Conservation (phyloP, 106 monocot genomes). For the Phalaenopsis equestris region DNA sequence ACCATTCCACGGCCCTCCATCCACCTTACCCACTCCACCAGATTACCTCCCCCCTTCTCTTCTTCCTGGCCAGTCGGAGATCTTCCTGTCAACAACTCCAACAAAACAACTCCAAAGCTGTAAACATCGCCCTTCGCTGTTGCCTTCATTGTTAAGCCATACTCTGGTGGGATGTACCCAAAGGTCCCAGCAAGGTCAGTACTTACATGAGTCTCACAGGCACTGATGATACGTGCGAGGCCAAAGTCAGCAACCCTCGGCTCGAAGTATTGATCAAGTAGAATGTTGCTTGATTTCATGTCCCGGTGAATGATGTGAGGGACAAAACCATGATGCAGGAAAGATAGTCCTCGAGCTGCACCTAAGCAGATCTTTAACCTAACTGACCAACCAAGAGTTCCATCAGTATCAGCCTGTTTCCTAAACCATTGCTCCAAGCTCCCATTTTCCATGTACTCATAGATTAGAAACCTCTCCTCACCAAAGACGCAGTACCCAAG, state of each 20-base stretch:
- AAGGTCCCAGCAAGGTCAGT: constrained; percentile 52
- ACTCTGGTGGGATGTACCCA: constrained; percentile 54
- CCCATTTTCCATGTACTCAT: constrained; percentile 90
- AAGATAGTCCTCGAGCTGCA: constrained; percentile 36
- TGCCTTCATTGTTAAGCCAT: constrained; percentile 39
- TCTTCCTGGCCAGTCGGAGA: constrained; percentile 41
- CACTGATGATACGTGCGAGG: constrained; percentile 43
- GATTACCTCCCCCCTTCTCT: constrained; percentile 36
- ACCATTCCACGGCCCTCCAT: constrained; percentile 16
- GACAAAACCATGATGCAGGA: constrained; percentile 49
- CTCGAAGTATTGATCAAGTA: constrained; percentile 36
- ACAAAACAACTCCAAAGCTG: constrained; percentile 49
- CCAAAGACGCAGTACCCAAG: constrained; percentile 83
- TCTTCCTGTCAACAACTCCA: constrained; percentile 40
- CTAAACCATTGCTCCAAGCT: constrained; percentile 80
- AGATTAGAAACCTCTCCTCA: constrained; percentile 83
- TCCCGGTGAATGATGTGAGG: constrained; percentile 54
- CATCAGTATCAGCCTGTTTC: constrained; percentile 53
- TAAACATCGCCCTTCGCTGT: constrained; percentile 48
- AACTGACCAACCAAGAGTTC: constrained; percentile 60
- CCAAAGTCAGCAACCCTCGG: constrained; percentile 44
- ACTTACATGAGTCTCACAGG: constrained; percentile 47
- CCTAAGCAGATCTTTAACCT: constrained; percentile 72
- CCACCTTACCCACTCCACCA: constrained; percentile 45
- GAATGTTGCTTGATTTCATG: constrained; percentile 57